These are phyloP conservation scores for Vicia villosa DNA, from an alignment of 306 rosid species.

Conservation along the genomic window DNA sequence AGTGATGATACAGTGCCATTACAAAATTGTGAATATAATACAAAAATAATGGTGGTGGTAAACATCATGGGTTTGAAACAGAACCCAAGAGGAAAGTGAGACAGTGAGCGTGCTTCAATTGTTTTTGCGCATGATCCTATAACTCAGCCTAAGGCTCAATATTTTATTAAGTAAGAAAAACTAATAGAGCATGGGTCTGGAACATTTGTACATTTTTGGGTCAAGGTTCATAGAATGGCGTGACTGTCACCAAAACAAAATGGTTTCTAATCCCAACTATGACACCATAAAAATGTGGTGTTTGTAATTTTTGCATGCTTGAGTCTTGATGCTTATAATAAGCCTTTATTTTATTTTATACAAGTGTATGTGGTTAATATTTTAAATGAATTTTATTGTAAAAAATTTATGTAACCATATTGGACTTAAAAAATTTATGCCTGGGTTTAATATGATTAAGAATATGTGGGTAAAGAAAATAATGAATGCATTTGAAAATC, in stretches of 20 bases:
- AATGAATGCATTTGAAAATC: too few relatives aligned
- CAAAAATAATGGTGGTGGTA: conserved; percentile 16
- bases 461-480: too few relatives aligned
- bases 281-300: background rate
- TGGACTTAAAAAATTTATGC: too few relatives aligned
- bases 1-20: background rate
- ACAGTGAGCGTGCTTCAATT: conserved; percentile 55
- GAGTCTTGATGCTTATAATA: too few relatives aligned
- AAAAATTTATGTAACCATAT: too few relatives aligned
- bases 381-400: too few relatives aligned
- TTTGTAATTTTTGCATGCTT: conserved; percentile 22
- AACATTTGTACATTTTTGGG: conserved; percentile 22
- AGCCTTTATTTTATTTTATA: too few relatives aligned
- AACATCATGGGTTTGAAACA: conserved; percentile 41
- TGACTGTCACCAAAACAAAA: background rate
- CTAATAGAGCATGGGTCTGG: conserved; percentile 36
- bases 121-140: conserved; percentile 75
- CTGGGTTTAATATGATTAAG: too few relatives aligned
- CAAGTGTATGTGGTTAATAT: too few relatives aligned
- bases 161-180: conserved; percentile 14
- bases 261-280: conserved; percentile 25
- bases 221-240: conserved; percentile 40
- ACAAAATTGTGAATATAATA: conserved; percentile 24
- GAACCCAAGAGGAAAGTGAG: conserved; percentile 33
- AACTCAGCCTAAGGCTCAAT: conserved; percentile 31